These are phyloP conservation scores for Inga laurina DNA, from an alignment of 306 rosid genomes.

Conservation along the genomic window DNA sequence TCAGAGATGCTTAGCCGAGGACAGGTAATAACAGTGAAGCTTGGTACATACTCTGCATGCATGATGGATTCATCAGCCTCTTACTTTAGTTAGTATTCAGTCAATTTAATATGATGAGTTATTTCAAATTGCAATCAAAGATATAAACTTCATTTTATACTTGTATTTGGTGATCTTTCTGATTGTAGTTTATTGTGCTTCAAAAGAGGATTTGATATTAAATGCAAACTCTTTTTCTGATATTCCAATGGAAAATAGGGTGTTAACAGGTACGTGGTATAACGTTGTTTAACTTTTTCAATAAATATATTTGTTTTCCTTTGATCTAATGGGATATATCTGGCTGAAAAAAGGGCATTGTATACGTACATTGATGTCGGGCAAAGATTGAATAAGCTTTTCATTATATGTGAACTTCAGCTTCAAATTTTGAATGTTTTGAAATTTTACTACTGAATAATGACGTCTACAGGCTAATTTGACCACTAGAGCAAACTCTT, in stretches of 20 bases:
- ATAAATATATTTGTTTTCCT: neutral
- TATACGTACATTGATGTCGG: neutral
- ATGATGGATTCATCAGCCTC: neutral
- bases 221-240: constrained; percentile 8
- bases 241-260: constrained; percentile 15
- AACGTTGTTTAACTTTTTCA: constrained; percentile 20
- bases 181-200: neutral
- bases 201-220: neutral
- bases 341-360: neutral
- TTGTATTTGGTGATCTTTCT: neutral
- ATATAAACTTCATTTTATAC: neutral
- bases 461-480: constrained; percentile 7
- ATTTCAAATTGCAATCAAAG: neutral
- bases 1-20: constrained; percentile 99
- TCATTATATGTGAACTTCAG: neutral
- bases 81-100: neutral
- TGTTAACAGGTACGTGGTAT: constrained; percentile 6
- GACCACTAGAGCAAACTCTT: constrained; percentile 7
- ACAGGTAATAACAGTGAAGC: constrained; percentile 59
- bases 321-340: constrained; percentile 11
- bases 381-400: constrained; percentile 13
- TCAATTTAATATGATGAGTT: neutral
- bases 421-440: constrained; percentile 18
- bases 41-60: neutral
- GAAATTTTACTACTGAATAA: constrained; percentile 10